Evolutionary conservation across 2,329 filamentous ascomycete genomes (phyloP).

Genomic region (Pseudogymnoascus sp.): DNA sequence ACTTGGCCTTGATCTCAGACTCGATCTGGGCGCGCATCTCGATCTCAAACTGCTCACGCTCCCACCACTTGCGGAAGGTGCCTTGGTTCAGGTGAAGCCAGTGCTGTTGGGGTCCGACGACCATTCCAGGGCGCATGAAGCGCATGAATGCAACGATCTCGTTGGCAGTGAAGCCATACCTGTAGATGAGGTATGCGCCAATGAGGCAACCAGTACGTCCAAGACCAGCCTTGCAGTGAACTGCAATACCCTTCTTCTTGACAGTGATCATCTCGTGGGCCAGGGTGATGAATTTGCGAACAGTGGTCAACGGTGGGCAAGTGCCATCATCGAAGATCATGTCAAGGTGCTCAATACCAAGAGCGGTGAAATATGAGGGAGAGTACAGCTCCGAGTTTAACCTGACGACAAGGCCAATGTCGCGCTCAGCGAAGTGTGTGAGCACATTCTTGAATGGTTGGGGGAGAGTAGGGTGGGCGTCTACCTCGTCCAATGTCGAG

Average conservation of each 20-base stretch:
- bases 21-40: conserved; percentile 73
- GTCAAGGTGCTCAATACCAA: conserved; percentile 92
- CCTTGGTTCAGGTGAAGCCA: conserved; percentile 98
- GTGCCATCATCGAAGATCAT: conserved; percentile 99
- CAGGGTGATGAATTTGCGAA: conserved; percentile 88
- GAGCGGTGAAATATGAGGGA: conserved; percentile 89
- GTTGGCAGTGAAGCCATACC: conserved; percentile 93
- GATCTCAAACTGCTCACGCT: conserved; percentile 49
- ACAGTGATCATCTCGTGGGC: conserved; percentile 91
- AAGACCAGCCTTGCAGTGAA: conserved; percentile 96
- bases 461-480: conserved; percentile 62
- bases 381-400: conserved; percentile 95
- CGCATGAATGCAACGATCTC: conserved; percentile 97
- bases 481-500: conserved; percentile 64
- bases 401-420: conserved; percentile 88
- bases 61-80: conserved; percentile 97
- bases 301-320: conserved; percentile 80
- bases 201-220: conserved; percentile 94
- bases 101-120: conserved; percentile 96
- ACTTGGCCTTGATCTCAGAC: conserved; percentile 42
- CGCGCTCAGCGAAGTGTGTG: conserved; percentile 75
- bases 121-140: conserved; percentile 98
- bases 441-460: conserved; percentile 94
- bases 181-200: conserved; percentile 94
- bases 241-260: conserved; percentile 86